These are phyloP conservation scores for Dimocarpus longan DNA, from an alignment of 345 rosid species.

Conservation along the genomic window DNA sequence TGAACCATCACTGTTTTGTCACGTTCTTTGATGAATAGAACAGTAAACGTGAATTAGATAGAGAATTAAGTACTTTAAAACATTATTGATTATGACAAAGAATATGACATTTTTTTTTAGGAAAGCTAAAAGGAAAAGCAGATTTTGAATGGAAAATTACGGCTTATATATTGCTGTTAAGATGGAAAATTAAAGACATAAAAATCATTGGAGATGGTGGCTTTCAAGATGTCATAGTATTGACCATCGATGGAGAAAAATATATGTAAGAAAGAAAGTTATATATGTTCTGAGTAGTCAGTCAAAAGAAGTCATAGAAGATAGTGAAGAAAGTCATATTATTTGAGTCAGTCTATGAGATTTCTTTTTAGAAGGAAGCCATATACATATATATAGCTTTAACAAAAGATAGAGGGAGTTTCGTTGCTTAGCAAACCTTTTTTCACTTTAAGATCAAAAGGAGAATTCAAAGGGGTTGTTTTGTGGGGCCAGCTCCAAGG, in stretches of 20 bases:
- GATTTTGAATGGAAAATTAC: conserved; percentile 8
- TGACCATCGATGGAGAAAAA: conserved; percentile 26
- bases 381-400: conserved; percentile 21
- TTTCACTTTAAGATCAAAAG: conserved; percentile 43
- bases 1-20: not conserved
- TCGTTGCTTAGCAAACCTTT: conserved; percentile 31
- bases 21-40: not conserved
- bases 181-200: not conserved
- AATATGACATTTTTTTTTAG: not conserved
- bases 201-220: conserved; percentile 24
- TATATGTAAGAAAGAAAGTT: conserved; percentile 31
- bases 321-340: conserved; percentile 32
- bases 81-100: not conserved
- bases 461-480: conserved; percentile 38
- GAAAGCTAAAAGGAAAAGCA: not conserved
- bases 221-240: not conserved
- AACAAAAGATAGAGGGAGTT: conserved; percentile 32
- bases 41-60: not conserved
- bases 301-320: conserved; percentile 55
- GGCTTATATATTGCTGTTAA: not conserved
- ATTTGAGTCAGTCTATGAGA: conserved; percentile 25
- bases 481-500: conserved; percentile 36
- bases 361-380: conserved; percentile 2
- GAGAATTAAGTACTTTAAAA: not conserved
- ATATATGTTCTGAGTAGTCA: conserved; percentile 24